Conservation (phyloP, 768 basidiomycete species). For the Cytidiella melzeri region DNA sequence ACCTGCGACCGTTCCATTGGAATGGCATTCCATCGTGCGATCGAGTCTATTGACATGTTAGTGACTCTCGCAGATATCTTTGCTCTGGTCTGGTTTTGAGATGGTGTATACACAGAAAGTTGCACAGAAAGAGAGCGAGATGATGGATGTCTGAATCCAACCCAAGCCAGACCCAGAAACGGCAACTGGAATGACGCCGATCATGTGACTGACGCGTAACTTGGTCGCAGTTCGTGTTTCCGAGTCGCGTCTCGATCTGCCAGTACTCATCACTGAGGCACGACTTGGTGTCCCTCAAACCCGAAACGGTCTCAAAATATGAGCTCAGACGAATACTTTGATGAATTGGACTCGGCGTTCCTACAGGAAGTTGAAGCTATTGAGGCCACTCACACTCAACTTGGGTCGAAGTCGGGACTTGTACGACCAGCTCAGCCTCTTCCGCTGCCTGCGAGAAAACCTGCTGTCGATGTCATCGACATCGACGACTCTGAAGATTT, state of each 20-base stretch:
- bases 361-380: constrained; percentile 63
- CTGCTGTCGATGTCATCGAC: constrained; percentile 16
- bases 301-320: constrained; percentile 31
- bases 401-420: constrained; percentile 17
- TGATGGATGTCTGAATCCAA: background rate
- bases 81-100: background rate
- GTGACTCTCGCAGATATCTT: background rate
- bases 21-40: constrained; percentile 72
- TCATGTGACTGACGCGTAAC: constrained; percentile 4
- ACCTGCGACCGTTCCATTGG: constrained; percentile 37
- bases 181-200: too few relatives aligned
- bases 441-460: background rate
- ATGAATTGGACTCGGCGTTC: constrained; percentile 50
- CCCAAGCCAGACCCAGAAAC: background rate
- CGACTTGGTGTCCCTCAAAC: background rate
- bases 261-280: background rate
- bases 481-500: constrained; percentile 40
- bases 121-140: background rate
- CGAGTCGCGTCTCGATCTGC: background rate
- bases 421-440: constrained; percentile 16
- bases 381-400: constrained; percentile 47
- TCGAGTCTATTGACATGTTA: constrained; percentile 55
- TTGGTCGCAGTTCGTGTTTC: background rate
- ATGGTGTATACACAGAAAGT: background rate
- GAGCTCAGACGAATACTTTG: constrained; percentile 77